Evolutionary conservation across 495 filamentous ascomycete genomes (phyloP).

Genomic region (Lineolata rhizophorae): DNA sequence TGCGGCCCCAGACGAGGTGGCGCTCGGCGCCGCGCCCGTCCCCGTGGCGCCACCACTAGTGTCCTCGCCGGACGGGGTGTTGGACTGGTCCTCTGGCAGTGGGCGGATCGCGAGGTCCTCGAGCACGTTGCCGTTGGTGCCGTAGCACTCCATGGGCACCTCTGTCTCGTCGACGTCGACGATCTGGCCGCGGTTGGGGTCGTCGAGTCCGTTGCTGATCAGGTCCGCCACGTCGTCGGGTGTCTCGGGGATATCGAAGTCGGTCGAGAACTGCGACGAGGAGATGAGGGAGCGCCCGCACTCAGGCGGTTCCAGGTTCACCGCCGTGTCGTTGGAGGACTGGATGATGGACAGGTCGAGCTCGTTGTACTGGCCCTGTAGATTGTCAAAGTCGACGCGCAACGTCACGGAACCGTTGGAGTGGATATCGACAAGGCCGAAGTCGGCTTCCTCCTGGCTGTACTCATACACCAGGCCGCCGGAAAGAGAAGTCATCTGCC

Average conservation of each 20-base stretch:
- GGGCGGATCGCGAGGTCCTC: slow-evolving; percentile 29
- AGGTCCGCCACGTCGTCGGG: slow-evolving; percentile 29
- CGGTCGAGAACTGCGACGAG: slow-evolving; percentile 37
- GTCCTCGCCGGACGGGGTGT: slow-evolving; percentile 26
- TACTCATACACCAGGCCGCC: slow-evolving; percentile 85
- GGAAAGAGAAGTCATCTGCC: slow-evolving; percentile 61
- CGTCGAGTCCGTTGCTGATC: slow-evolving; percentile 33
- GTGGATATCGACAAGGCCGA: slow-evolving; percentile 53
- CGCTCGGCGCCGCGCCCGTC: no score
- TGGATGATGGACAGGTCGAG: slow-evolving; percentile 45
- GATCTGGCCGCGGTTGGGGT: slow-evolving; percentile 32
- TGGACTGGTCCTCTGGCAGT: slow-evolving; percentile 27
- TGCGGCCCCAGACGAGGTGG: no score
- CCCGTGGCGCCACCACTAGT: slow-evolving; percentile 9
- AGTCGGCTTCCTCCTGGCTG: slow-evolving; percentile 49
- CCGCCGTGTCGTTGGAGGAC: slow-evolving; percentile 30
- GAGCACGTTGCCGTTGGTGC: slow-evolving; percentile 29
- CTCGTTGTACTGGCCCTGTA: slow-evolving; percentile 50
- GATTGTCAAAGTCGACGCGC: slow-evolving; percentile 49
- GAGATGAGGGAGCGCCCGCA: slow-evolving; percentile 45
- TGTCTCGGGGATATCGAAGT: slow-evolving; percentile 47
- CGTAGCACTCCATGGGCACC: slow-evolving; percentile 32
- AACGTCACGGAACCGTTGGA: slow-evolving; percentile 40
- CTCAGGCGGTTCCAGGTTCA: slow-evolving; percentile 26
- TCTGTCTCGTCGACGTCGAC: slow-evolving; percentile 33